These are phyloP conservation scores for Penicillium sp. DNA, from an alignment of 2,329 filamentous ascomycete species.

Conservation along the genomic window DNA sequence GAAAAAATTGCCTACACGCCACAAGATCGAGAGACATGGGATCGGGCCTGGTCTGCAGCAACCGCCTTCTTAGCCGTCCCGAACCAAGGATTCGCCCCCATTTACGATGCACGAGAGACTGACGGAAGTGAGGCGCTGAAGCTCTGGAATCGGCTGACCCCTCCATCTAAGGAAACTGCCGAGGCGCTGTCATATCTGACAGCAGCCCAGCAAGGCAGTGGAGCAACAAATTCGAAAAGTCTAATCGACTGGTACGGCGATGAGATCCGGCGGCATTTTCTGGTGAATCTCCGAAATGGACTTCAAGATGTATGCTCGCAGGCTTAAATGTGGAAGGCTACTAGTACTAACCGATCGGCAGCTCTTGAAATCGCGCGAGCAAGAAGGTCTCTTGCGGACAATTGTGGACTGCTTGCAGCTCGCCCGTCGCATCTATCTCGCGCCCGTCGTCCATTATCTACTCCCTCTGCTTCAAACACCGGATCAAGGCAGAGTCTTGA, in stretches of 20 bases:
- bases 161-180: conserved; percentile 31
- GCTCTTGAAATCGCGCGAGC: conserved; percentile 27
- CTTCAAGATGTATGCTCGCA: conserved; percentile 34
- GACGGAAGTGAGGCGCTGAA: conserved; percentile 33
- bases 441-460: conserved; percentile 37
- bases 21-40: conserved; percentile 39
- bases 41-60: conserved; percentile 44
- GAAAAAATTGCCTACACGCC: conserved; percentile 13
- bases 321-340: background rate
- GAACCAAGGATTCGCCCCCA: conserved; percentile 33
- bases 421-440: conserved; percentile 40
- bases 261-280: conserved; percentile 46
- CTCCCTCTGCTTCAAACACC: conserved; percentile 29
- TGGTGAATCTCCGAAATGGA: conserved; percentile 37
- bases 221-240: conserved; percentile 26
- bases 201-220: conserved; percentile 3
- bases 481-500: conserved; percentile 33
- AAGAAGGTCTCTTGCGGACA: conserved; percentile 30
- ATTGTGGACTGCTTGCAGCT: conserved; percentile 40
- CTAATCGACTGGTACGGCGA: conserved; percentile 47
- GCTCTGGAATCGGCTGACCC: conserved; percentile 32
- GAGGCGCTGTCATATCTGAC: conserved; percentile 39
- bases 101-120: conserved; percentile 26
- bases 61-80: conserved; percentile 44
- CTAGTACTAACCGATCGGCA: conserved; percentile 17